Evolutionary conservation across 345 rosid species (phyloP), one percentile per base, ranked within the genome.

Genomic region (Aegle marmelos): DNA sequence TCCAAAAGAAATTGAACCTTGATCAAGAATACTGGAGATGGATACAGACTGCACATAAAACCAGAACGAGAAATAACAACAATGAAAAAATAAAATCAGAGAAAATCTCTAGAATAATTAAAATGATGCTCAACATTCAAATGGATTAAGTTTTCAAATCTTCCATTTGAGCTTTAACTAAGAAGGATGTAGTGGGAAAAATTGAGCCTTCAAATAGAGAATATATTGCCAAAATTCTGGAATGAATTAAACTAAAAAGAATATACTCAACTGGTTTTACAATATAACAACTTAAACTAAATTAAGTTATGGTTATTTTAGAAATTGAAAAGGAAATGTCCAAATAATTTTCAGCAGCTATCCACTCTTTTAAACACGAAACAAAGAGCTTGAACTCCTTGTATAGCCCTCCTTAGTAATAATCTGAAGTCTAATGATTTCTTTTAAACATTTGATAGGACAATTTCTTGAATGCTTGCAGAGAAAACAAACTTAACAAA

Each of bases 1-100:
- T 76, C 85, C 85, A 0, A 79, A 72, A 27, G 85, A 79, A 2
- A 82, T 58, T 27, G 85, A 82, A 24, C 74, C 36, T 30, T 72
- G 76, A 65, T 70, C 79, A 60, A 75, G 58, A 34, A 70, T 45
- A 70, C 71, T 45, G 34, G 70, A 58, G 58, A 70, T 39, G 36
- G 72, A 59, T 21, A 28, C 14, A 11, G 30, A 73, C 85, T 78
- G 76, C 50, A 28, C 22, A 50, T 34, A 25, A 57, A 53, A 17
- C 11, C 27, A 39, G 56, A 58, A 58, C 39, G 27, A 73, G 37
- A 62, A 58, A 7, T 25, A 60, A 65, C 37, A 54, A 45, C 33
- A 45, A 60, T 5, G 19, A 22, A 14, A 39, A 37, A 5, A 17
- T 7, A 50, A 5, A 37, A 66, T n/a, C 54, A 64, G 0, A 39